Evolutionary conservation across 257 asterid genomes (phyloP), one percentile per base, ranked within the genome.

Genomic region (Ocimum tenuiflorum): DNA sequence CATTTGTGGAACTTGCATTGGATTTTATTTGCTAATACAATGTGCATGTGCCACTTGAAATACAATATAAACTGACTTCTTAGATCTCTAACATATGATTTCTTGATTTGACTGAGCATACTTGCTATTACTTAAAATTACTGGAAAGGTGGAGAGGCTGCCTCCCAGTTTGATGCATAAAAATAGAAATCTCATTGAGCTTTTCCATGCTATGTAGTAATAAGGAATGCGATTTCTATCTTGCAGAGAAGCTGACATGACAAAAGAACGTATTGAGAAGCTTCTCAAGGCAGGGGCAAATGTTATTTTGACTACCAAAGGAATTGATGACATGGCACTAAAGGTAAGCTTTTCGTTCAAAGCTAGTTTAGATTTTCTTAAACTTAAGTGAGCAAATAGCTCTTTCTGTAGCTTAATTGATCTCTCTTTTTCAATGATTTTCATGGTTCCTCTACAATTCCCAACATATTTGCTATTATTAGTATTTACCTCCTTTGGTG

Each of bases 251-350:
- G 97, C 95, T 75, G 99, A 94, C 69, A 75, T 82, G 97, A 94
- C 97, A 42, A 94, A 94, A 69, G 99, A 90, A 69, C 88, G 99
- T 22, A 94, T 94, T 69, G 97, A 88, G 73, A 90, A 90, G 77
- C 71, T 90, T 79, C 91, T 90, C 24, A 90, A 84, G 77, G 95
- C 99, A 33, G 97, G 99, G 65, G 99, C 99, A 53, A 94, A 94
- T 82, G 99, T 94, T 7, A 68, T 94, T 66, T 75, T 94, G 73
- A 94, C 99, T 60, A 85, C 99, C 7, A 94, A 85, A 74, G 99
- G 97, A 75, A 94, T 94, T 77, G 99, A 94, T 74, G 97, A 94
- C 83, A 94, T 90, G 99, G 96, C 99, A 59, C 89, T 94, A 29
- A 94, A 94, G 96, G 99, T 75, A 83, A 77, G 79, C 20, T 41